Percentiles rank a stretch among this genome's conserved stretches.
These are phyloP conservation scores for Lepraria neglecta DNA, from an alignment of 495 filamentous ascomycete species.

Conservation along the genomic window DNA sequence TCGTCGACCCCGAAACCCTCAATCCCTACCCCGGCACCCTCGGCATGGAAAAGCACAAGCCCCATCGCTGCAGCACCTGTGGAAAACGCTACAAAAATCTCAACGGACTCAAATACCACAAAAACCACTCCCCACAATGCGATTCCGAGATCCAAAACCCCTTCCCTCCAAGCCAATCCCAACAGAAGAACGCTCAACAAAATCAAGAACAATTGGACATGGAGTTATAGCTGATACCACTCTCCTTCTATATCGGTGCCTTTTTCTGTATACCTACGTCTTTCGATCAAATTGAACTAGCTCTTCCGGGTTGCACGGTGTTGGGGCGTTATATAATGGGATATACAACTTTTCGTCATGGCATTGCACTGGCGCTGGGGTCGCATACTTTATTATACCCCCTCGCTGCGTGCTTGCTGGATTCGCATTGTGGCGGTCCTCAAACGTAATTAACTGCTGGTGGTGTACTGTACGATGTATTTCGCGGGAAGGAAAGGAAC, in stretches of 20 bases:
- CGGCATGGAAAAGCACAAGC: slow-evolving; percentile 99
- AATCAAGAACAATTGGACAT: neutral
- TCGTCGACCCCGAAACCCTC: slow-evolving; percentile 93
- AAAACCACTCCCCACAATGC: slow-evolving; percentile 75
- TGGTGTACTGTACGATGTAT: neutral
- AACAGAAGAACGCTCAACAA: neutral
- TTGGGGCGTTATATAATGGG: slow-evolving; percentile 8
- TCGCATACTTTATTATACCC: slow-evolving; percentile 19
- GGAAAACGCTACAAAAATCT: slow-evolving; percentile 99
- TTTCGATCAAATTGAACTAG: neutral
- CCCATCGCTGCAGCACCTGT: slow-evolving; percentile 91
- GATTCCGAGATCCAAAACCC: slow-evolving; percentile 36
- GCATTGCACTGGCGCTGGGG: slow-evolving; percentile 18
- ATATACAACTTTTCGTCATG: neutral
- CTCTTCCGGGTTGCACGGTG: slow-evolving; percentile 10
- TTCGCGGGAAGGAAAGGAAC: neutral
- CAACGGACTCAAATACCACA: slow-evolving; percentile 92
- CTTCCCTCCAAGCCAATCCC: neutral
- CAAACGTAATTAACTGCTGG: neutral
- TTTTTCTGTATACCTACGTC: neutral
- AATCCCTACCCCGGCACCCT: slow-evolving; percentile 89
- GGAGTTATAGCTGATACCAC: neutral
- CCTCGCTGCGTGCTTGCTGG: slow-evolving; percentile 10
- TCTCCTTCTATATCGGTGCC: neutral
- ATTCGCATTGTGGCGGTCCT: neutral